Conservation (phyloP, 495 filamentous ascomycete genomes). For the Choiromyces venosus region DNA sequence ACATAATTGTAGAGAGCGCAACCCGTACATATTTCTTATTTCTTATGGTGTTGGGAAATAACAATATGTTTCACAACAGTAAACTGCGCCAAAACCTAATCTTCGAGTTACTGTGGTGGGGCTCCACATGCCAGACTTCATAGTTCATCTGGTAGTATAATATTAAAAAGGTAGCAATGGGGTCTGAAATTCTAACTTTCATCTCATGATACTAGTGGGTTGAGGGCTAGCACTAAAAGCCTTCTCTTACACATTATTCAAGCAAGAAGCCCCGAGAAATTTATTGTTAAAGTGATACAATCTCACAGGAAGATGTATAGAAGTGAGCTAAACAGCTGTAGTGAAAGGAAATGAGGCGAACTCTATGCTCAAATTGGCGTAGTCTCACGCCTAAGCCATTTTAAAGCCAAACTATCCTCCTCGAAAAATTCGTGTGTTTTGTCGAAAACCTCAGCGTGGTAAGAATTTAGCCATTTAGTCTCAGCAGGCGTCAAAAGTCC, state of each 20-base stretch:
- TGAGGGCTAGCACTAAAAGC: background rate
- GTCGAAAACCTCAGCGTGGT: constrained; percentile 72
- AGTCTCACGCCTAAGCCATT: constrained; percentile 86
- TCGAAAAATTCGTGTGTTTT: constrained; percentile 81
- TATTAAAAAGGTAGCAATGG: background rate
- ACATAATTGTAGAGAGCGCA: background rate
- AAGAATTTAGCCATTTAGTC: constrained; percentile 79
- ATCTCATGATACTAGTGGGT: background rate
- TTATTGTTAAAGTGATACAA: background rate
- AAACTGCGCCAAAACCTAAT: background rate
- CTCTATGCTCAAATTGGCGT: constrained; percentile 46
- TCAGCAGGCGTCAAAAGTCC: constrained; percentile 67
- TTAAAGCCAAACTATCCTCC: constrained; percentile 59
- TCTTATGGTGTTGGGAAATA: background rate
- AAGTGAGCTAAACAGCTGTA: background rate
- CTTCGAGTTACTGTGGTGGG: background rate
- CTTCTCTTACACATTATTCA: background rate
- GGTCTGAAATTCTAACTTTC: background rate
- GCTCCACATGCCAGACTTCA: background rate
- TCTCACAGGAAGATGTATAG: background rate
- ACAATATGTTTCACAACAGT: background rate
- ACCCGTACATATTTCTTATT: background rate
- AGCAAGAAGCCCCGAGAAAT: background rate
- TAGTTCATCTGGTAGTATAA: background rate
- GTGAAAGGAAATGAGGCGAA: background rate